A percentile compares a stretch with the other conserved stretches of the same genome.
These are phyloP conservation scores for Vanilla planifolia DNA, from an alignment of 106 monocot genomes.

Conservation along the genomic window DNA sequence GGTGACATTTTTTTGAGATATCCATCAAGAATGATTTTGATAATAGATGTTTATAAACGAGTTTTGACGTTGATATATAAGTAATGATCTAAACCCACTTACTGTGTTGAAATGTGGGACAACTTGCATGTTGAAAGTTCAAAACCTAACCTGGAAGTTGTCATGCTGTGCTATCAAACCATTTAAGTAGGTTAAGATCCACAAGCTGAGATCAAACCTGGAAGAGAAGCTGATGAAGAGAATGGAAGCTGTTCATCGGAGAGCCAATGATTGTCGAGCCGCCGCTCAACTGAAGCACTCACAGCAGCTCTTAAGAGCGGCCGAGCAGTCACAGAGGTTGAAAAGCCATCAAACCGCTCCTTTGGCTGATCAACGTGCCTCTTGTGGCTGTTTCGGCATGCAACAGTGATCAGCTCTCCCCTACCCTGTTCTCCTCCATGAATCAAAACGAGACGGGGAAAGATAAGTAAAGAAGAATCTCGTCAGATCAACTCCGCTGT, in stretches of 20 bases:
- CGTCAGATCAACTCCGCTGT: not conserved
- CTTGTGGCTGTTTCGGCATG: slow-evolving; percentile 8
- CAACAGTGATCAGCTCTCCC: slow-evolving; percentile 2
- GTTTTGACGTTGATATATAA: too few species aligned
- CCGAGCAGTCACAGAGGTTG: slow-evolving; percentile 11
- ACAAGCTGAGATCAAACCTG: slow-evolving; percentile 82
- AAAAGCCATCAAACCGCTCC: not conserved
- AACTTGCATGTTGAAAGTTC: too few species aligned
- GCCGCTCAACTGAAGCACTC: slow-evolving; percentile 19
- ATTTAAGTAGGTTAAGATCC: slow-evolving; percentile 90
- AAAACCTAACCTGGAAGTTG: not conserved
- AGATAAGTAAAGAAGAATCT: not conserved
- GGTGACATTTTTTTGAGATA: too few species aligned
- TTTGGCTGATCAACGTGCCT: not conserved
- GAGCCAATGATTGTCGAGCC: slow-evolving; percentile 75
- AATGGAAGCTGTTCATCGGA: slow-evolving; percentile 58
- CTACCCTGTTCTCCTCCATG: not conserved
- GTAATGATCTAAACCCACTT: too few species aligned
- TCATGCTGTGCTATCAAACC: not conserved
- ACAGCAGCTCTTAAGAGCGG: slow-evolving; percentile 10
- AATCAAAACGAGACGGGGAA: not conserved
- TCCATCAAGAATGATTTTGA: too few species aligned
- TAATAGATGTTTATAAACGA: too few species aligned
- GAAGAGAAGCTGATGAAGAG: slow-evolving; percentile 93
- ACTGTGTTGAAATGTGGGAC: too few species aligned